Base-by-base conservation (phyloP, 192 early-diverging fungal genomes). In the Coemansia sp. region DNA sequence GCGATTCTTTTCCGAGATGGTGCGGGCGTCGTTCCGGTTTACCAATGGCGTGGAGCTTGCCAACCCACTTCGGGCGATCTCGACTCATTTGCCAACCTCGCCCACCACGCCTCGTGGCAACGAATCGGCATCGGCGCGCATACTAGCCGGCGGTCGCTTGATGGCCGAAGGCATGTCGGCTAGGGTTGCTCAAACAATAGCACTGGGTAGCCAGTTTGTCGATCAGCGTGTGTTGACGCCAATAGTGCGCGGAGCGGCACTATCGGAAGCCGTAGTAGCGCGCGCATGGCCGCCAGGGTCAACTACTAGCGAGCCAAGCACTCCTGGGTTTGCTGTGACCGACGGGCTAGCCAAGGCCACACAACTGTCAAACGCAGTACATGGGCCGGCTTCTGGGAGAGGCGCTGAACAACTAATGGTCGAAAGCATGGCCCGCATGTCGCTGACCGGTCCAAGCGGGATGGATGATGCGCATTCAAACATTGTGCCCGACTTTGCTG, bases 1-100 rank as follows among this genome's bases (percentile, higher is more conserved):
- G 51, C 70, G 78, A 23, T 93, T 91, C 48, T 94, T 97, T 61
- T 86, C 90, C 1, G 48, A 52, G 0, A 71, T 67, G 29, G 68
- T 78, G 15, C 68, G 68, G 0, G 57, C 53, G 11, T 71, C 68
- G 45, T 78, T 78, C 41, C 51, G 64, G 22, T 78, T 71, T 30
- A 77, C 66, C n/a, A 63, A 77, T 31, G 73, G 73, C 21, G 58
- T 65, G 17, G 73, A 77, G 58, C 58, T 77, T 13, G 58, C 66
- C 4, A 78, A 78, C 19, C 75, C 75, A 6, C 62, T 66, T 27
- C 60, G 69, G 5, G 68, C 64, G 1, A 68, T 68, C 9, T 71
- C 68, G 5, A 71, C 68, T 17, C 59, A 68, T 15, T 34, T 71
- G 38, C 64, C 75, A 3, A 17, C 63, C 3, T 63, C 75, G 21